Evolutionary conservation across 208 protist genomes (phyloP).

Genomic region (Naegleria gruberi): DNA sequence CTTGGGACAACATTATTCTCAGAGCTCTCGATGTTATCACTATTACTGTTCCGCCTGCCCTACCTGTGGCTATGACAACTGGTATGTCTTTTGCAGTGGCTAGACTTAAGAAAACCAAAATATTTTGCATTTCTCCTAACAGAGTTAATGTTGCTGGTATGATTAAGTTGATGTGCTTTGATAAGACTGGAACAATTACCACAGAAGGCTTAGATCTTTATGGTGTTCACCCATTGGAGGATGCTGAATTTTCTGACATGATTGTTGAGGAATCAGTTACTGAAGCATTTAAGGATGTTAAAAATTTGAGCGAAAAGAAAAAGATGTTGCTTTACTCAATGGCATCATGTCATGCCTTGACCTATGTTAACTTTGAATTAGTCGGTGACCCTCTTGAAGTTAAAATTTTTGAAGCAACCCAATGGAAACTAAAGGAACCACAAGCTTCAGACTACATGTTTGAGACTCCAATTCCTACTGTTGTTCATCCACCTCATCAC

Average conservation of each 20-base stretch:
- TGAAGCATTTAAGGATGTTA: background rate
- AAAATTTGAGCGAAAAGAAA: background rate
- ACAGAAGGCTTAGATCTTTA: slow-evolving; percentile 47
- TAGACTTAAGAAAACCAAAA: slow-evolving; percentile 38
- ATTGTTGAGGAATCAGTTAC: background rate
- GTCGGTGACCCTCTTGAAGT: slow-evolving; percentile 59
- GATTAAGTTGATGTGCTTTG: slow-evolving; percentile 50
- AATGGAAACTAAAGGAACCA: slow-evolving; percentile 23
- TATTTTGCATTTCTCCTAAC: slow-evolving; percentile 52
- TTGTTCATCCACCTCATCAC: background rate
- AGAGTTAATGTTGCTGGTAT: slow-evolving; percentile 43
- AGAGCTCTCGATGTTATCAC: slow-evolving; percentile 33
- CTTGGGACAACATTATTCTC: slow-evolving; percentile 7
- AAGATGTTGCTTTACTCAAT: slow-evolving; percentile 26
- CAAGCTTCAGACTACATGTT: background rate
- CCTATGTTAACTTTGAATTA: slow-evolving; percentile 29
- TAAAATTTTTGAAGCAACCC: slow-evolving; percentile 50
- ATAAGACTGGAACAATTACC: slow-evolving; percentile 59
- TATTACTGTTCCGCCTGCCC: slow-evolving; percentile 45
- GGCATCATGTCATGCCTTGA: slow-evolving; percentile 44
- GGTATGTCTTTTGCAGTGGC: slow-evolving; percentile 48
- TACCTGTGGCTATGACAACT: slow-evolving; percentile 54
- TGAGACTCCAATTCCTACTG: background rate
- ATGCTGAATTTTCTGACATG: background rate
- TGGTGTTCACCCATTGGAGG: background rate